Evolutionary conservation across 2,329 filamentous ascomycete species (phyloP).

Genomic region (Mycosphaerella arachidis): DNA sequence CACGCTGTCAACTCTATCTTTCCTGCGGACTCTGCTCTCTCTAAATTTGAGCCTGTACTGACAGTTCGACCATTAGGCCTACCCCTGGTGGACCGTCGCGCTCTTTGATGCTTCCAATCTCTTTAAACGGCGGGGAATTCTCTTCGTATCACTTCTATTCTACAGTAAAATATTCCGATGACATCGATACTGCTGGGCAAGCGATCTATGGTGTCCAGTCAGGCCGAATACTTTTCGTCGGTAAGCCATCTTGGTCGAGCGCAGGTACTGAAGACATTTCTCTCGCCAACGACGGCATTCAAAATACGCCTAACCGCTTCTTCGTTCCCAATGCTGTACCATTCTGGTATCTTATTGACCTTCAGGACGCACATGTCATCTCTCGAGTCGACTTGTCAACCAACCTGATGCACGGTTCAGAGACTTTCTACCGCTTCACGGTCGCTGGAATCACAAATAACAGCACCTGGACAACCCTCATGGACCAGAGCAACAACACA

Average conservation of each 20-base stretch:
- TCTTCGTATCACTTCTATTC: conserved; percentile 19
- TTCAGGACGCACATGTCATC: conserved; percentile 11
- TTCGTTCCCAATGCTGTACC: conserved; percentile 18
- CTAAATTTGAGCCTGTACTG: no score
- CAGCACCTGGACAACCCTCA: conserved; percentile 5
- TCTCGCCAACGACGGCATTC: conserved; percentile 16
- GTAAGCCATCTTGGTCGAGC: conserved; percentile 12
- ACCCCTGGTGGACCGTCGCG: conserved; percentile 14
- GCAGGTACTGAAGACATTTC: conserved; percentile 9
- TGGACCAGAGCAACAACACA: conserved; percentile 8
- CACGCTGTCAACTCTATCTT: no score
- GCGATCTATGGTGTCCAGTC: conserved; percentile 20
- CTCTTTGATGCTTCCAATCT: conserved; percentile 19
- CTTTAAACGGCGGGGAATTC: conserved; percentile 7
- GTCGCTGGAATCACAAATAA: conserved; percentile 17
- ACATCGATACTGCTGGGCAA: conserved; percentile 10
- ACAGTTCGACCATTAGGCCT: neutral
- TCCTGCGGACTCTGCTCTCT: no score
- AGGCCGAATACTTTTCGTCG: conserved; percentile 18
- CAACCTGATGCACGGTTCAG: conserved; percentile 16
- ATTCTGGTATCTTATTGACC: conserved; percentile 22
- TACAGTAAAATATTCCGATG: conserved; percentile 17
- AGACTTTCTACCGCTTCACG: conserved; percentile 22
- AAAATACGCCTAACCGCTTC: conserved; percentile 5
- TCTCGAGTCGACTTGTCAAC: conserved; percentile 19